These are phyloP conservation scores for Globisporangium abappressorium DNA, from an alignment of 352 stramenopile genomes.

Conservation along the genomic window DNA sequence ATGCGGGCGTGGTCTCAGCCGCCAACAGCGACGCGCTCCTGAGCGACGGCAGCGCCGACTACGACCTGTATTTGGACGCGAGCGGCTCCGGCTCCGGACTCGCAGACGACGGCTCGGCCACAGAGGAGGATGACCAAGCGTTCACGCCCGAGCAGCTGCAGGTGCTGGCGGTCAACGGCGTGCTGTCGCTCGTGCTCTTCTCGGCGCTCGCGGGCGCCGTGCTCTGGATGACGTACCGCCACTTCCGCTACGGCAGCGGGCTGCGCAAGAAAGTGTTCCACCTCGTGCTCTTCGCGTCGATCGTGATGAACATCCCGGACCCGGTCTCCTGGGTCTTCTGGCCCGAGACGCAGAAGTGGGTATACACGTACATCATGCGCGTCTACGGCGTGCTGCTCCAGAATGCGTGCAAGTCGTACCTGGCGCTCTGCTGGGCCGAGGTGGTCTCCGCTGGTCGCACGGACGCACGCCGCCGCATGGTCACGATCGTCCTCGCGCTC, in stretches of 20 bases:
- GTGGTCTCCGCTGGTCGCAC: constrained; percentile 76
- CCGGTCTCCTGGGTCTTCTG: constrained; percentile 57
- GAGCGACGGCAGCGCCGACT: background rate
- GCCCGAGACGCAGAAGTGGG: constrained; percentile 60
- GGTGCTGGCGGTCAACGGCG: constrained; percentile 52
- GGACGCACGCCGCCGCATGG: constrained; percentile 49
- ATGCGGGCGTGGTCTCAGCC: constrained; percentile 9
- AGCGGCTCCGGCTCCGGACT: background rate
- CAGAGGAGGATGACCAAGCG: constrained; percentile 12
- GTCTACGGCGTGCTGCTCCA: constrained; percentile 70
- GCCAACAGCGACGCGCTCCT: constrained; percentile 7
- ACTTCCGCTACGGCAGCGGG: constrained; percentile 53
- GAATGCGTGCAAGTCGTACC: constrained; percentile 77
- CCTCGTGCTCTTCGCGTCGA: constrained; percentile 57
- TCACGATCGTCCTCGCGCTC: constrained; percentile 50
- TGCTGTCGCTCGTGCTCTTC: constrained; percentile 64
- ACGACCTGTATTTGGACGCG: background rate
- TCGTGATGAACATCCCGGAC: constrained; percentile 64
- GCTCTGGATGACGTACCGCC: constrained; percentile 58
- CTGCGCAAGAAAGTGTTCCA: constrained; percentile 71
- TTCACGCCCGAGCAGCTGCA: constrained; percentile 37
- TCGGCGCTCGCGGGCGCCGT: constrained; percentile 50
- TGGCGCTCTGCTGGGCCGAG: constrained; percentile 77
- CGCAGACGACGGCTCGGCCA: background rate
- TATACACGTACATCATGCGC: constrained; percentile 59